Base-by-base conservation (phyloP, 345 rosid genomes). In the Pugionium cornutum region DNA sequence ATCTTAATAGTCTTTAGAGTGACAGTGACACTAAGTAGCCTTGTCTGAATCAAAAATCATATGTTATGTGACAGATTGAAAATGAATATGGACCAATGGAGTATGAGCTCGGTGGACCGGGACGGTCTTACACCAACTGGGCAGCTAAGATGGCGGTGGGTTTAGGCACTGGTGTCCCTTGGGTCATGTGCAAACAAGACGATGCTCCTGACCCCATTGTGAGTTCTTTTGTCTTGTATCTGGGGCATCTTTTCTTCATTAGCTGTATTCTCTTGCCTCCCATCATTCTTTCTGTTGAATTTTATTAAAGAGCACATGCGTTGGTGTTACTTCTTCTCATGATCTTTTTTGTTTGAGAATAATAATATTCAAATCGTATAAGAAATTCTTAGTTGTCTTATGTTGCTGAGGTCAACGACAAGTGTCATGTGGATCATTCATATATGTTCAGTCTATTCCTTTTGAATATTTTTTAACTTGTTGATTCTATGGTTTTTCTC, bases 11-110 rank as follows among this genome's bases (percentile, higher is more conserved):
- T 56, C 36, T 6, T 55, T 25, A 34, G 49, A 64, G 40, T 64
- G 43, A 49, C 7, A 33, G 39, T 64, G 53, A 9, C 50, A 58
- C 71, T 66, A 39, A 58, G 56, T 52, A 66, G 48, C 9, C 9
- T 64, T 50, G 36, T 64, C 33, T 64, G 33, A 8, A 31, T 55
- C 42, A 25, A 62, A 6, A 62, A 6, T 46, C 36, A 62, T 52
- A 49, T 56, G 33, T 57, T 29, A 57, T 51, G 40, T 66, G 67
- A 45, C 79, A 95, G 99, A 88, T 95, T 70, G 99, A 95, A 80
- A 95, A 95, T 73, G 99, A 95, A 77, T 95, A 95, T 79, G 97
- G 96, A 50, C 97, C 99, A 59, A 54, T 90, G 88, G 96, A 88
- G 75, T 78, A 84, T 37, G 97, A 86, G 78, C 54, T 83, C 1